Conservation (phyloP, 345 rosid species). For the Eucalyptus tenuipes region DNA sequence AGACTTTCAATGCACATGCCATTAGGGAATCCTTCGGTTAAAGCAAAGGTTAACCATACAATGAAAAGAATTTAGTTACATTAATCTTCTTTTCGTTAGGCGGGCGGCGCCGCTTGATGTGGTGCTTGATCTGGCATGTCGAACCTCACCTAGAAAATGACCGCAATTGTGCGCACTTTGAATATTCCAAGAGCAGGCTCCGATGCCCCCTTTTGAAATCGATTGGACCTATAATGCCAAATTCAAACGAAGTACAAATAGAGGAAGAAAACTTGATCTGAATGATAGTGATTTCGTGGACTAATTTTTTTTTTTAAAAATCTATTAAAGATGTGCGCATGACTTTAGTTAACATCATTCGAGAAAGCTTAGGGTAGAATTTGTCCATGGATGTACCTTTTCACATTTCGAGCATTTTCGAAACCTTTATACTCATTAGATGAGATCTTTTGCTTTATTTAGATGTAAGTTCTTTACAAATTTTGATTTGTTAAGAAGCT, state of each 20-base stretch:
- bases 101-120: neutral
- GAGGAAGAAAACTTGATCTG: neutral
- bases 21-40: neutral
- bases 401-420: neutral
- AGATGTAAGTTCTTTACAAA: neutral
- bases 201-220: neutral
- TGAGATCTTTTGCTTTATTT: neutral
- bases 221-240: neutral
- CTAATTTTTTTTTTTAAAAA: too few species aligned
- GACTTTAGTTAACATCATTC: neutral
- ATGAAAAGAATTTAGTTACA: neutral
- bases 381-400: neutral
- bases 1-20: neutral
- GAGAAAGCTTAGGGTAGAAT: neutral
- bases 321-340: neutral
- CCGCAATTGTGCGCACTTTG: neutral
- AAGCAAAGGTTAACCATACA: neutral
- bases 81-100: neutral
- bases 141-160: fast-evolving
- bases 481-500: neutral
- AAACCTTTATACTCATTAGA: neutral
- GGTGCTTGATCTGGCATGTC: neutral
- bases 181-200: neutral
- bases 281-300: neutral
- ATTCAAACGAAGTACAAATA: neutral